phyloP scores from a whole-genome alignment of 108 stramenopile genomes.

The Skeletonema costatum region DNA sequence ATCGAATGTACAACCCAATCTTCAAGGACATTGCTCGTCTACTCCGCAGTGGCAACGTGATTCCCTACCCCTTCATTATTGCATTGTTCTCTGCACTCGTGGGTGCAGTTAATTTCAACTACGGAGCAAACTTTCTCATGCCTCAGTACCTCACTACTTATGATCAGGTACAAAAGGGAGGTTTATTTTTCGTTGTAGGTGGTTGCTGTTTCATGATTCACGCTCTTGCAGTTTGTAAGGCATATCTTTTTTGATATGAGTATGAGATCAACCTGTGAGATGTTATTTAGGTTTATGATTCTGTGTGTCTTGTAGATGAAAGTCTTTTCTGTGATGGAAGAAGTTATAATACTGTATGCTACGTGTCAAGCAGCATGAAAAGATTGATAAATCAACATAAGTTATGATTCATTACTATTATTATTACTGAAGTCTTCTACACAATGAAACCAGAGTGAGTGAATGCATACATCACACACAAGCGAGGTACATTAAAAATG shows the following conservation, averaged over 20 bases:
- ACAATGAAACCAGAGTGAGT: no score
- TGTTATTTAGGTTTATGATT: background rate
- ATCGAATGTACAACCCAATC: background rate
- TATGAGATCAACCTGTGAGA: background rate
- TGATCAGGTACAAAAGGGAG: constrained; percentile 6
- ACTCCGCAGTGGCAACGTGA: constrained; percentile 12
- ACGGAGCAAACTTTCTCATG: constrained; percentile 15
- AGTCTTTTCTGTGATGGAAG: background rate
- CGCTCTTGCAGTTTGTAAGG: constrained; percentile 6
- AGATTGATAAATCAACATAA: background rate
- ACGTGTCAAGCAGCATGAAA: background rate
- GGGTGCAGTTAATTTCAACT: constrained; percentile 14
- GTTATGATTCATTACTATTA: background rate
- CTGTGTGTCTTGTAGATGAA: background rate
- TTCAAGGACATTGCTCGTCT: constrained; percentile 5
- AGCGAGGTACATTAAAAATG: no score
- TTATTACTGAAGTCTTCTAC: no score
- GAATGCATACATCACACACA: no score
- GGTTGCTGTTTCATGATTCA: constrained; percentile 11
- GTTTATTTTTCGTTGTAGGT: constrained; percentile 12
- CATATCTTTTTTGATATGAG: background rate
- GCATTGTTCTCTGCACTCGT: constrained; percentile 13
- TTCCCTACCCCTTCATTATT: constrained; percentile 10
- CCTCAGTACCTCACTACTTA: background rate
- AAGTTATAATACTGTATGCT: background rate